Evolutionary conservation across 805 yeast species (phyloP).

Genomic region (Kodamaea nitidulidarum): DNA sequence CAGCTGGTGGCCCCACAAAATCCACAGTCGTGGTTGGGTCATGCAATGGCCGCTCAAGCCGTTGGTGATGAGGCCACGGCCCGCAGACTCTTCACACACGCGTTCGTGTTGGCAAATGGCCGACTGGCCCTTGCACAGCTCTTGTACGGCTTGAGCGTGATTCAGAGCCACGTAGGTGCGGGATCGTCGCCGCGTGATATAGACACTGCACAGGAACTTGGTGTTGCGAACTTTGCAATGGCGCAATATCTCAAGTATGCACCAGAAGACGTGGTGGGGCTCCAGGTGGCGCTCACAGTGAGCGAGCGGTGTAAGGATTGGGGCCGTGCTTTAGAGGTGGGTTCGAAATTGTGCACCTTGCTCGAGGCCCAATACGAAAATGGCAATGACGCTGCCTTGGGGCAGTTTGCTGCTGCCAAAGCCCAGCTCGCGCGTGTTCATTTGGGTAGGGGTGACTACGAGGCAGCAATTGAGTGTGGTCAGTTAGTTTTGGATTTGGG

Average conservation of each 20-base stretch:
- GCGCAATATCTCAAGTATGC: slow-evolving; percentile 56
- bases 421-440: slow-evolving; percentile 69
- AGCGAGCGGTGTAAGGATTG: slow-evolving; percentile 71
- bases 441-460: slow-evolving; percentile 57
- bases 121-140: slow-evolving; percentile 64
- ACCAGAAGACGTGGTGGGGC: slow-evolving; percentile 56
- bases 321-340: slow-evolving; percentile 47
- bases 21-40: slow-evolving; percentile 79
- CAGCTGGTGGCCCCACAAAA: slow-evolving; percentile 79
- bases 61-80: slow-evolving; percentile 51
- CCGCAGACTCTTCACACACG: slow-evolving; percentile 64
- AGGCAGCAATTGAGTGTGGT: slow-evolving; percentile 57
- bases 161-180: slow-evolving; percentile 42
- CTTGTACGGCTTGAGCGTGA: slow-evolving; percentile 61
- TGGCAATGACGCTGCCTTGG: slow-evolving; percentile 46
- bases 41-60: slow-evolving; percentile 60
- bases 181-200: slow-evolving; percentile 47
- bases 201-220: slow-evolving; percentile 58
- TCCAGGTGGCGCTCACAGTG: slow-evolving; percentile 50
- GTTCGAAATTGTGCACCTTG: slow-evolving; percentile 42
- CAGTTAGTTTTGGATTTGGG: slow-evolving; percentile 49
- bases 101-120: slow-evolving; percentile 74
- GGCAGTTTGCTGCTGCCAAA: slow-evolving; percentile 55
- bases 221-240: slow-evolving; percentile 66
- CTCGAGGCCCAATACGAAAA: slow-evolving; percentile 57